phyloP scores from a whole-genome alignment of 1,284 basidiomycete species.

The Boletellus dicymbophilus region DNA sequence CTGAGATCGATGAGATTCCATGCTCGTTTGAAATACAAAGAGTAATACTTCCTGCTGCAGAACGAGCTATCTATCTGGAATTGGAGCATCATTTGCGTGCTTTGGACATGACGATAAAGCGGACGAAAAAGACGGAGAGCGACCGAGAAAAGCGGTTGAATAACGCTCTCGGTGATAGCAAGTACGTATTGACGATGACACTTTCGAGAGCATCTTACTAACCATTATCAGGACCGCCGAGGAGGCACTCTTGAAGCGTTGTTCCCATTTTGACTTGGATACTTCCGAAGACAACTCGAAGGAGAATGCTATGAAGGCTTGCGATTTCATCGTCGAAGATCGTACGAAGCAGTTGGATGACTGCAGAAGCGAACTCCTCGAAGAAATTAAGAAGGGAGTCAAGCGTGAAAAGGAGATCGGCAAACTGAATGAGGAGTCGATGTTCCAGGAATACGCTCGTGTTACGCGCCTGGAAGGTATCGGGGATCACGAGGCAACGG shows the following conservation, averaged over 20 bases:
- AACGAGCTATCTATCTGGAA: constrained; percentile 94
- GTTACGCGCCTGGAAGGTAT: constrained; percentile 67
- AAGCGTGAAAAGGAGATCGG: constrained; percentile 68
- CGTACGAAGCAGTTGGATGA: constrained; percentile 78
- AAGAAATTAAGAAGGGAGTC: constrained; percentile 66
- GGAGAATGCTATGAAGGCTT: constrained; percentile 83
- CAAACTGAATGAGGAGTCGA: constrained; percentile 65
- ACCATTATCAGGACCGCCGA: constrained; percentile 67
- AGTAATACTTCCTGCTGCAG: constrained; percentile 86
- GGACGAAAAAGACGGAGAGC: constrained; percentile 84
- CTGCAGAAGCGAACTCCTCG: constrained; percentile 75
- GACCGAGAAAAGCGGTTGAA: constrained; percentile 90
- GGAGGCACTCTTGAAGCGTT: constrained; percentile 90
- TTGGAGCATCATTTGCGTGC: constrained; percentile 93
- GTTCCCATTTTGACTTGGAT: constrained; percentile 92
- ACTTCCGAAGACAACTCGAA: constrained; percentile 48
- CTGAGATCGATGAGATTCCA: constrained; percentile 95
- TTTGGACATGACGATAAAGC: constrained; percentile 85
- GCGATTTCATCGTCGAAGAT: constrained; percentile 87
- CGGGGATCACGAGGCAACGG: constrained; percentile 75
- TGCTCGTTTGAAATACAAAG: constrained; percentile 69
- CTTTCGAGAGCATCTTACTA: constrained; percentile 1
- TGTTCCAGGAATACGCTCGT: constrained; percentile 77
- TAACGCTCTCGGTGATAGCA: constrained; percentile 87
- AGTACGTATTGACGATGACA: constrained; percentile 46